A percentile compares a stretch with the other conserved stretches of the same genome.
Evolutionary conservation across 2,329 filamentous ascomycete genomes (phyloP).

Genomic region (Aspergillus candidus): DNA sequence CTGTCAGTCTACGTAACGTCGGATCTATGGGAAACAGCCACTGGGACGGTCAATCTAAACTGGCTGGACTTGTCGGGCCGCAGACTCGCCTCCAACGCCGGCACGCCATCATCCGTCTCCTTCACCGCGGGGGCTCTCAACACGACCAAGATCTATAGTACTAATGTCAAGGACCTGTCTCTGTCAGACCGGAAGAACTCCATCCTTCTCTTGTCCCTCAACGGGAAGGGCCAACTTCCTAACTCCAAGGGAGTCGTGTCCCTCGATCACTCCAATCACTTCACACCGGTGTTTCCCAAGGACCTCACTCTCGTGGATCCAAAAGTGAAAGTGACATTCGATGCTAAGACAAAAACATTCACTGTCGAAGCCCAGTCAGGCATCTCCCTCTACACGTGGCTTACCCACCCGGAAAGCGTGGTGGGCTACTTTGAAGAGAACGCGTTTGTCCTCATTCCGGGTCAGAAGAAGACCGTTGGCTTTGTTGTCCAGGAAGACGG

Average conservation of each 20-base stretch:
- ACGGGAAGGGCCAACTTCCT: slow-evolving; percentile 42
- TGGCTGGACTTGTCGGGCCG: slow-evolving; percentile 50
- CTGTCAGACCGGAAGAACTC: slow-evolving; percentile 31
- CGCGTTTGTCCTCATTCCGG: slow-evolving; percentile 46
- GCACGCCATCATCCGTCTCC: slow-evolving; percentile 24
- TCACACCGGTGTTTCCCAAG: slow-evolving; percentile 44
- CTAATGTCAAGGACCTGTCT: slow-evolving; percentile 33
- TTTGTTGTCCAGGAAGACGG: slow-evolving; percentile 44
- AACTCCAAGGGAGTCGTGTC: slow-evolving; percentile 35
- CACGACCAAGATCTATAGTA: slow-evolving; percentile 43
- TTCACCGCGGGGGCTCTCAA: slow-evolving; percentile 50
- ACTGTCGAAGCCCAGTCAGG: slow-evolving; percentile 44
- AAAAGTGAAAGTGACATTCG: slow-evolving; percentile 35
- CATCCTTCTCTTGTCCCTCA: slow-evolving; percentile 42
- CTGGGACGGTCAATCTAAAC: slow-evolving; percentile 43
- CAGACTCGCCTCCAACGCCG: slow-evolving; percentile 32
- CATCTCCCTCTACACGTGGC: slow-evolving; percentile 51
- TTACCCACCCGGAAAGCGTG: slow-evolving; percentile 46
- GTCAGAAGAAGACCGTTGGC: slow-evolving; percentile 40
- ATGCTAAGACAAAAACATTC: slow-evolving; percentile 32
- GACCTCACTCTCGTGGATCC: slow-evolving; percentile 46
- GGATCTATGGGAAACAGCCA: slow-evolving; percentile 49
- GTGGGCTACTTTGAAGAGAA: slow-evolving; percentile 51
- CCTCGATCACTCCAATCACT: slow-evolving; percentile 48
- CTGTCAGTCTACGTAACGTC: slow-evolving; percentile 53